Conservation (phyloP, 192 early-diverging fungal genomes). For the Helicostylum pulchrum region DNA sequence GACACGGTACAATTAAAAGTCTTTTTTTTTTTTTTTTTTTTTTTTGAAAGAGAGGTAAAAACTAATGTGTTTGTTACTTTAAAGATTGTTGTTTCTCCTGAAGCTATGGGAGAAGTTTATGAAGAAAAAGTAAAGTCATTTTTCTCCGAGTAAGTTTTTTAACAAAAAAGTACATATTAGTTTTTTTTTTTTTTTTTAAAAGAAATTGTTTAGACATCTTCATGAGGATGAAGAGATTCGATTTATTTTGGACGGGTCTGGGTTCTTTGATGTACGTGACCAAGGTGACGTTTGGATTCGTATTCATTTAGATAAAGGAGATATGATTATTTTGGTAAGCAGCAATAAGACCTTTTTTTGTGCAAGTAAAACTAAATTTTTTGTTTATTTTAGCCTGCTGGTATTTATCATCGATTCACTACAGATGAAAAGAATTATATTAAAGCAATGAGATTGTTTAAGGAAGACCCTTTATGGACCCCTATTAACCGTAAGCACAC, state of each 20-base stretch:
- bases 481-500: constrained; percentile 65
- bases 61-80: background rate
- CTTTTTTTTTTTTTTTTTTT: background rate
- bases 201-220: constrained; percentile 60
- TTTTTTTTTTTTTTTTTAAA: background rate
- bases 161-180: background rate
- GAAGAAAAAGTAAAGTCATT: constrained; percentile 93
- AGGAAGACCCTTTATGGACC: constrained; percentile 81
- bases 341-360: background rate
- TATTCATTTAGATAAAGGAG: constrained; percentile 66
- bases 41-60: too few relatives aligned
- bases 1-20: constrained; percentile 72
- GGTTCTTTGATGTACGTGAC: constrained; percentile 88
- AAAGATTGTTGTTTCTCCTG: constrained; percentile 78
- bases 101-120: constrained; percentile 77
- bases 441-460: constrained; percentile 81
- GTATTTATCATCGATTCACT: constrained; percentile 96
- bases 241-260: constrained; percentile 83
- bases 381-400: constrained; percentile 62
- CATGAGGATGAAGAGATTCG: constrained; percentile 99
- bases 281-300: constrained; percentile 77
- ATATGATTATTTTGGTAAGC: constrained; percentile 81
- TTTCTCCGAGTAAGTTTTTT: constrained; percentile 69
- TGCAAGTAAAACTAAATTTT: background rate
- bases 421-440: constrained; percentile 84